These are phyloP conservation scores for Pseudozyma thailandica DNA, from an alignment of 1,284 basidiomycete genomes.

Conservation along the genomic window DNA sequence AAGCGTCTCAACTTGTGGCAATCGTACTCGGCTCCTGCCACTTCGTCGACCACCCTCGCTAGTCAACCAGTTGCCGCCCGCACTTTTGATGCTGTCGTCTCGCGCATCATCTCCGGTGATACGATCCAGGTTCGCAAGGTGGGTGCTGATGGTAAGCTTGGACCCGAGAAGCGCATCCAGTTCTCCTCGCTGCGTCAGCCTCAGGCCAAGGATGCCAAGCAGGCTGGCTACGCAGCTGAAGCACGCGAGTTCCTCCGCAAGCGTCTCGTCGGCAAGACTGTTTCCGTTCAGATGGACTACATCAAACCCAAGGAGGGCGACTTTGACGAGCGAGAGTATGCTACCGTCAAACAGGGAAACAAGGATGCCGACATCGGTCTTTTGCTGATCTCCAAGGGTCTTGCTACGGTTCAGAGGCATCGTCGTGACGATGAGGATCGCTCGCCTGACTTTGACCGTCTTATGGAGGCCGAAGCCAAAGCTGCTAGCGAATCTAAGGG, in stretches of 20 bases:
- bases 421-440: constrained; percentile 92
- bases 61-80: constrained; percentile 44
- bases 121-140: constrained; percentile 74
- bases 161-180: constrained; percentile 83
- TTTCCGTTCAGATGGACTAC: constrained; percentile 62
- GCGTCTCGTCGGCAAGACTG: constrained; percentile 57
- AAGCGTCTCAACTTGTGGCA: constrained; percentile 83
- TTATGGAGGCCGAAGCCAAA: constrained; percentile 88
- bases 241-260: constrained; percentile 76
- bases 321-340: constrained; percentile 61
- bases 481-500: constrained; percentile 84
- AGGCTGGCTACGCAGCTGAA: constrained; percentile 88
- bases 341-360: constrained; percentile 56
- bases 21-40: constrained; percentile 68
- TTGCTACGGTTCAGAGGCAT: constrained; percentile 89
- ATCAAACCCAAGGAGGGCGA: constrained; percentile 61
- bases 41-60: constrained; percentile 34
- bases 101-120: constrained; percentile 91
- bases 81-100: constrained; percentile 78
- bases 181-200: constrained; percentile 85
- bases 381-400: constrained; percentile 89
- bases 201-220: constrained; percentile 79
- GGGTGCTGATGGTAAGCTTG: constrained; percentile 68
- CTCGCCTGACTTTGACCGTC: constrained; percentile 90
- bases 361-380: constrained; percentile 79